Conservation (phyloP, 1,284 basidiomycete species). For the Coniferiporia weirii region DNA sequence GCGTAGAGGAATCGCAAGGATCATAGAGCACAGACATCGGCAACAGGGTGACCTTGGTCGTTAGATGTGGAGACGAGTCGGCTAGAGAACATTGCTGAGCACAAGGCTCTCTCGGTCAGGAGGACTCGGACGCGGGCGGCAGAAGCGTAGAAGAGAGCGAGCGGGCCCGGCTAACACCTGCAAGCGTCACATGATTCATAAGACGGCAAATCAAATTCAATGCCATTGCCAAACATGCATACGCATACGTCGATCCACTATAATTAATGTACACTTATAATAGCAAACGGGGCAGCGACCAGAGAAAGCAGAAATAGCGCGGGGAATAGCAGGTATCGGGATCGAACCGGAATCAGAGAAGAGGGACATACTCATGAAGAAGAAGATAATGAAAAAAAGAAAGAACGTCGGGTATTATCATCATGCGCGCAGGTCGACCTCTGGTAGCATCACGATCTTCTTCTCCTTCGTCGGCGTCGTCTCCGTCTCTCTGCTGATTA, state of each 20-base stretch:
- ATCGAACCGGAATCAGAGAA: no score
- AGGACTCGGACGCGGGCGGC: no score
- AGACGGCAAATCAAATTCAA: no score
- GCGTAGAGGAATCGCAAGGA: no score
- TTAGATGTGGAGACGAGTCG: background rate
- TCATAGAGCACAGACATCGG: no score
- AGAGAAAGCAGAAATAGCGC: background rate
- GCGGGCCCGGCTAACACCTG: no score
- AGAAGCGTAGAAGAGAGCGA: no score
- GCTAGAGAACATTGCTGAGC: no score
- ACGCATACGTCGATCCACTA: no score
- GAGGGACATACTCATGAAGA: background rate
- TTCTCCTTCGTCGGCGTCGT: constrained; percentile 19
- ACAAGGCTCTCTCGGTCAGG: background rate
- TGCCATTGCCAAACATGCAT: no score
- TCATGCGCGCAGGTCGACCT: constrained; percentile 40
- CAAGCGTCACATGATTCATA: no score
- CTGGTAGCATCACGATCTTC: constrained; percentile 29
- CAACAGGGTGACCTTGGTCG: background rate
- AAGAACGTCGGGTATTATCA: background rate
- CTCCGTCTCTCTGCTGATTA: constrained; percentile 7
- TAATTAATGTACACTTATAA: background rate
- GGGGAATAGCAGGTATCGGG: background rate
- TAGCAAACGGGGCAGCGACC: background rate
- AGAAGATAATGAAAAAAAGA: background rate